These are phyloP conservation scores for Brassica rapa DNA, from an alignment of 345 rosid genomes.

Conservation along the genomic window DNA sequence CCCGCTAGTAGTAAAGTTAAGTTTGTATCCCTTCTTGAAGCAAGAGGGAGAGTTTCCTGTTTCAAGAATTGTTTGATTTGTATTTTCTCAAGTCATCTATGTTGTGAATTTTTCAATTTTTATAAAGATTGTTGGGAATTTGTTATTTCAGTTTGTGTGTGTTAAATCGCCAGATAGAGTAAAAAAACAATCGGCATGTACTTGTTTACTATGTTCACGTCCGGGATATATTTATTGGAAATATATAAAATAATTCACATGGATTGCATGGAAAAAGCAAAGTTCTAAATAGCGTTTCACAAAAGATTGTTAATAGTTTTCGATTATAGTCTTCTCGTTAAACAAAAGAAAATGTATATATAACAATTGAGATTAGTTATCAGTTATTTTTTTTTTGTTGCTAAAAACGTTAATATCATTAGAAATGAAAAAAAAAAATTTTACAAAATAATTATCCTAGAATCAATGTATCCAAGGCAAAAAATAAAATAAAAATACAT, in stretches of 20 bases:
- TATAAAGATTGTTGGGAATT: slow-evolving; percentile 6
- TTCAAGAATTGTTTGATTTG: not conserved
- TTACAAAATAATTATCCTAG: not conserved
- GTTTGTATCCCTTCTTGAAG: slow-evolving; percentile 27
- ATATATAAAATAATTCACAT: slow-evolving; percentile 2
- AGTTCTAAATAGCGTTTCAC: not conserved
- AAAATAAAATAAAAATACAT: not conserved
- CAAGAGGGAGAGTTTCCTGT: slow-evolving; percentile 27
- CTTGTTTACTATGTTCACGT: slow-evolving; percentile 6
- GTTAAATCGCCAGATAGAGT: not conserved
- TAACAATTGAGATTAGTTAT: not conserved
- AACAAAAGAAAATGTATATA: not conserved
- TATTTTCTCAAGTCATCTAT: slow-evolving; percentile 17
- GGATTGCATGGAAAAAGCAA: slow-evolving; percentile 3
- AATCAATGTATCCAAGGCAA: not conserved
- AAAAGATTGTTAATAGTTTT: not conserved
- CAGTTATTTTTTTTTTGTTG: not conserved
- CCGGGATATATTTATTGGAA: not conserved
- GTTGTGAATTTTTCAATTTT: slow-evolving; percentile 27
- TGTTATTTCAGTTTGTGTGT: not conserved
- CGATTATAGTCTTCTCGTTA: not conserved
- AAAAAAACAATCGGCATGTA: not conserved
- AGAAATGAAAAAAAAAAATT: too few species aligned
- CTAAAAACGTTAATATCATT: too few species aligned
- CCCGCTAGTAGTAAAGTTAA: slow-evolving; percentile 38